Evolutionary conservation across 768 basidiomycete species (phyloP).

Genomic region (Kwoniella pini): DNA sequence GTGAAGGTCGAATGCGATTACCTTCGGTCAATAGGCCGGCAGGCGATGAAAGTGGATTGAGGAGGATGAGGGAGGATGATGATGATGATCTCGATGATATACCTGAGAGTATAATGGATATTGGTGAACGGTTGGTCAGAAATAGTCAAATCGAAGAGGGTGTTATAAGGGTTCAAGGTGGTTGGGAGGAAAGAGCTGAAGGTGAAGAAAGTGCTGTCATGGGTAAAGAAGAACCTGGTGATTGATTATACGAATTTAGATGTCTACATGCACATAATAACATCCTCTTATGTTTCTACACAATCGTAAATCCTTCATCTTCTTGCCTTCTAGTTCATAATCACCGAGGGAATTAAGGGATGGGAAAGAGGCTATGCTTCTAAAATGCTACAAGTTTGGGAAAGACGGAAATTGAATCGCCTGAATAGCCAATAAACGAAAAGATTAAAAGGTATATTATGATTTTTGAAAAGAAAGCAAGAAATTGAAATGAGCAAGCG

Average conservation of each 20-base stretch:
- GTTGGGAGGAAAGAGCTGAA: constrained; percentile 45
- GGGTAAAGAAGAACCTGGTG: constrained; percentile 45
- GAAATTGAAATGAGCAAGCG: too few relatives aligned
- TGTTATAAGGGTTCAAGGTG: constrained; percentile 35
- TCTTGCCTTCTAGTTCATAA: background rate
- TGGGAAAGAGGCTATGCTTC: constrained; percentile 4
- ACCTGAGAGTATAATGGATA: constrained; percentile 45
- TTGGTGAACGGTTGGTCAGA: constrained; percentile 46
- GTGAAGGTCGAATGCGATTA: constrained; percentile 38
- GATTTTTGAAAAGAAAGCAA: too few relatives aligned
- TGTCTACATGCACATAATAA: constrained; percentile 7
- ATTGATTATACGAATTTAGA: constrained; percentile 12
- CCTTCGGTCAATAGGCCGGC: constrained; percentile 38
- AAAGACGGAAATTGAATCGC: background rate
- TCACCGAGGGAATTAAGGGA: background rate
- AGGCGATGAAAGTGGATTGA: constrained; percentile 21
- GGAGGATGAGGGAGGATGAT: constrained; percentile 25
- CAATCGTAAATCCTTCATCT: background rate
- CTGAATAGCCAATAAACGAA: too few relatives aligned
- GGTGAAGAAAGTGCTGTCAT: constrained; percentile 47
- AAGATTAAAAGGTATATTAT: too few relatives aligned
- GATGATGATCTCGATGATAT: constrained; percentile 46
- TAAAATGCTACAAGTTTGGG: constrained; percentile 8
- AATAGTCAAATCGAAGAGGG: constrained; percentile 45
- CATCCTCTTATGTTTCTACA: background rate